Evolutionary conservation across 2,329 filamentous ascomycete genomes (phyloP), one percentile per base, ranked within the genome.

Genomic region (Penicillium thymicola): DNA sequence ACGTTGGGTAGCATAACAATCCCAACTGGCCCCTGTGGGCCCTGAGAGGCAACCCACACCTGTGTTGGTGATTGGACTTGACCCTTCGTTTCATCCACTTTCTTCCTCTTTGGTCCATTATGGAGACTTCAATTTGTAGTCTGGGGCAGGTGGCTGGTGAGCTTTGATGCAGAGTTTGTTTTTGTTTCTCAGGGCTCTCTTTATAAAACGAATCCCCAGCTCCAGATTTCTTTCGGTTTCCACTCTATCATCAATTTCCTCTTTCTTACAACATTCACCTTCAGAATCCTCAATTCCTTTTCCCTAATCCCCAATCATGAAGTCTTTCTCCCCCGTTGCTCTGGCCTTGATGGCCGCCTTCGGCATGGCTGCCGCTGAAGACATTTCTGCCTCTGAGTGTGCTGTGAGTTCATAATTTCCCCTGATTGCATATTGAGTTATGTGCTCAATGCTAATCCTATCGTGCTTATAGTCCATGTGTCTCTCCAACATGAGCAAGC

Each of bases 401-500:
- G 70, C 71, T 37, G 70, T 73, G 65, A 57, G 70, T 40, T 11
- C 9, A 4, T 21, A 4, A 23, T 10, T 2, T 9, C 4, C 6
- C n/a, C 14, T 4, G 5, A 13, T 30, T 7, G 18, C 16, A 4
- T 18, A 9, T 30, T 38, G 4, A 46, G 16, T 23, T 7, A 23
- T 27, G 23, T 45, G 11, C 16, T 34, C 18, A 23, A 49, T 46
- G 34, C 25, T 43, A 18, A 37, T 44, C 4, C 4, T 10, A 28
- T 16, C 13, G 1, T 4, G 16, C 10, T 13, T 4, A 47, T 59
- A 79, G 78, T 65, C 74, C 68, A 75, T 67, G 65, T 80, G 78
- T 62, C 67, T 79, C 64, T 67, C 61, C 65, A 77, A 74, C 68
- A 79, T 80, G 76, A 68, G 75, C 58, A 66, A 58, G 51, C 69